Base-by-base conservation (phyloP, 257 asterid genomes). In the Marsdenia floribunda region DNA sequence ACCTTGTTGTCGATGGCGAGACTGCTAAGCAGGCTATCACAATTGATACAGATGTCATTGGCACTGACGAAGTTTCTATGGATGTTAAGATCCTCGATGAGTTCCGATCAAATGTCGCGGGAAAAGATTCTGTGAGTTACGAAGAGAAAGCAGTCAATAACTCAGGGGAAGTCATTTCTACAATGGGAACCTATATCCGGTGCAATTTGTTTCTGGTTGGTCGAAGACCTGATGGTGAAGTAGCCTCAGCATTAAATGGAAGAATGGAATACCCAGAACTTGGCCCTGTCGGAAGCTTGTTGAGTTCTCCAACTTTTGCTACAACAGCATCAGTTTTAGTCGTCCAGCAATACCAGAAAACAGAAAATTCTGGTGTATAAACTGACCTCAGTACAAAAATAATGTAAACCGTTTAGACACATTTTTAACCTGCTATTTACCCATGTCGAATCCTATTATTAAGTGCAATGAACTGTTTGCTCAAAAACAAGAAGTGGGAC, bases 311-410 rank as follows among this genome's bases (percentile, higher is more conserved):
- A 1, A 82, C 57, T 4, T 84, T 77, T 61, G 37, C 80, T 16
- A 84, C 87, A 21, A 67, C 71, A n/a, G 88, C 88, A 5, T 86
- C 90, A n/a, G 87, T 86, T 54, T 73, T 86, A 77, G 88, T 86
- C 70, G 77, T 84, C 55, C 88, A 82, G 75, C 86, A 84, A 73
- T 84, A 81, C 46, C 75, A 73, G 44, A 55, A 63, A 12, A 52
- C 13, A 42, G 58, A 66, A n/a, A 40, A 44, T 10, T 24, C 58
- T 1, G 46, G 38, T 49, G 80, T 19, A 7, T 70, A 49, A 49
- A 29, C 6, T 22, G 44, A 42, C 10, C 57, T 50, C 2, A 6
- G 2, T 44, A 44, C 49, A 22, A 26, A 26, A 15, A 29, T 35
- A 59, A 35, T 24, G 5, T 22, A 57, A 29, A 26, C 40, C 0